These are phyloP conservation scores for Pythium plurisporium DNA, from an alignment of 352 stramenopile genomes.

Conservation along the genomic window DNA sequence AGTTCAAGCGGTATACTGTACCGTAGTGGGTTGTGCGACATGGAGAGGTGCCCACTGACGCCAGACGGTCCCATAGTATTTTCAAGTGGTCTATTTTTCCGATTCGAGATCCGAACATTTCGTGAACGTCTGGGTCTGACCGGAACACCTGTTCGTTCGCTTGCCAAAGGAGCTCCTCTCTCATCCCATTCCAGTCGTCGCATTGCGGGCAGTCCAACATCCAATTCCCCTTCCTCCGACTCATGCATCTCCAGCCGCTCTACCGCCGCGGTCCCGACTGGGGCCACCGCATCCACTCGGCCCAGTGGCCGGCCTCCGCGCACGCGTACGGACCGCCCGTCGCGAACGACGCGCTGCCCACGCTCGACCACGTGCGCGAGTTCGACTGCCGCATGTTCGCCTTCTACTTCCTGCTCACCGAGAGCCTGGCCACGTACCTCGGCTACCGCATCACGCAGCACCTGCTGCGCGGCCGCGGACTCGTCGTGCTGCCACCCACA, in stretches of 20 bases:
- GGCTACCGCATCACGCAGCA: conserved; percentile 80
- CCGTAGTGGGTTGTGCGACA: too few relatives aligned
- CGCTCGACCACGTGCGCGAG: conserved; percentile 33
- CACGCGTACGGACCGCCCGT: conserved; percentile 44
- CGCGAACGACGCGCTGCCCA: conserved; percentile 30
- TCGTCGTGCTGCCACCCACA: conserved; percentile 56
- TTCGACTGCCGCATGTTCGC: conserved; percentile 73
- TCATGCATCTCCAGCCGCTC: conserved; percentile 34
- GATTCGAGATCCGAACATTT: too few relatives aligned
- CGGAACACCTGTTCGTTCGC: too few relatives aligned
- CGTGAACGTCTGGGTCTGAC: too few relatives aligned
- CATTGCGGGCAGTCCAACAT: background rate
- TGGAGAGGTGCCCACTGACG: too few relatives aligned
- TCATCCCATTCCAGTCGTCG: too few relatives aligned
- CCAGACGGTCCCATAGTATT: conserved; percentile 7
- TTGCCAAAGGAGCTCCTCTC: too few relatives aligned
- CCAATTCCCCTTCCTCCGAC: background rate
- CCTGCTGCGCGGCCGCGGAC: conserved; percentile 59
- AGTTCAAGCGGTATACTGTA: conserved; percentile 55
- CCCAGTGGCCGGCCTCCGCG: conserved; percentile 22
- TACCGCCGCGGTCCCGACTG: conserved; percentile 62
- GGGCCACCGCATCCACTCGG: conserved; percentile 31
- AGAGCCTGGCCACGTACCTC: conserved; percentile 71
- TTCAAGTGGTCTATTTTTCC: conserved; percentile 20
- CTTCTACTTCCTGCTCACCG: conserved; percentile 71